Conservation (phyloP, 768 basidiomycete species). For the Pisolithus albus region DNA sequence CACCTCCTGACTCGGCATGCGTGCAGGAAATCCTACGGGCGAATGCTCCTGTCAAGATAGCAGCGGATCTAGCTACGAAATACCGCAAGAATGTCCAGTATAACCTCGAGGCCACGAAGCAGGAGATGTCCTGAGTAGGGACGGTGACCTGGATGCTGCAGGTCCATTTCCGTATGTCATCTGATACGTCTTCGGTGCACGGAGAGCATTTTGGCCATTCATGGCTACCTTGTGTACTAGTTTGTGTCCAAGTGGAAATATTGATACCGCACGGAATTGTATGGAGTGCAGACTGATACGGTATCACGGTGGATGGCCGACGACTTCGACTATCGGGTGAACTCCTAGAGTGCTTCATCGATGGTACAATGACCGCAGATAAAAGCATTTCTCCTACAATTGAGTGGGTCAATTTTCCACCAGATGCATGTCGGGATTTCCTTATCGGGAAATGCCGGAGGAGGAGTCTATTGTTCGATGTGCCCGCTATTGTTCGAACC, state of each 20-base stretch:
- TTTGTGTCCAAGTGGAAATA: not conserved
- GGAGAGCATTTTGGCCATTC: not conserved
- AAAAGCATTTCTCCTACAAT: not conserved
- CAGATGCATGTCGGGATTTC: not conserved
- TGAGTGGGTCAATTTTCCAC: too few relatives aligned
- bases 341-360: not conserved
- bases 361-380: not conserved
- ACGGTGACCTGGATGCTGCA: not conserved
- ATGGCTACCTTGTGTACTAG: not conserved
- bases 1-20: not conserved
- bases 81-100: conserved; percentile 92
- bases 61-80: conserved; percentile 78
- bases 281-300: too few relatives aligned
- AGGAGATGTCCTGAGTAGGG: conserved; percentile 11
- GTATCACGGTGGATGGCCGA: too few relatives aligned
- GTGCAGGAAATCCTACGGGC: conserved; percentile 72
- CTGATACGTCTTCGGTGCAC: not conserved
- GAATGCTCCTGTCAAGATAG: conserved; percentile 69
- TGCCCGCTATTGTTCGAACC: not conserved
- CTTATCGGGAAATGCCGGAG: not conserved
- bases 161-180: not conserved
- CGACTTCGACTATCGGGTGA: not conserved
- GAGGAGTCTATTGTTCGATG: not conserved
- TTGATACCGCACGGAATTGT: too few relatives aligned
- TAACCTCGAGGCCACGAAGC: conserved; percentile 71